These are phyloP conservation scores for Acanthamoeba lenticulata DNA, from an alignment of 208 protist genomes.

Conservation along the genomic window DNA sequence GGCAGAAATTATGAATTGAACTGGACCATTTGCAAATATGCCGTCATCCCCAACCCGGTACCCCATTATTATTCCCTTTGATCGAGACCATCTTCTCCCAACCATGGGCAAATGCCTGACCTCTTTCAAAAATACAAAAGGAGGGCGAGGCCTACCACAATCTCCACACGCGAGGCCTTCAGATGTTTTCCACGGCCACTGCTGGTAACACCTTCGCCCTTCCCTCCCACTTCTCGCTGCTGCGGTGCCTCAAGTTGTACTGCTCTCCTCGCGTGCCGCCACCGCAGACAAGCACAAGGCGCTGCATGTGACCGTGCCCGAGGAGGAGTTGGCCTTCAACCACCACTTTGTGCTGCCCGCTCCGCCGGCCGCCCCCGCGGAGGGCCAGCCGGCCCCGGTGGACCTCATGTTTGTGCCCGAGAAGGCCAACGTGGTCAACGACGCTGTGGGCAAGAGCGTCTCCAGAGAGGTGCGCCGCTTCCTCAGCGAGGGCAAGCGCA, in stretches of 20 bases:
- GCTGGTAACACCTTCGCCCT: not conserved
- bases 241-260: not conserved
- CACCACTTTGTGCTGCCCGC: slow-evolving; percentile 57
- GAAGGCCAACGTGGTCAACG: slow-evolving; percentile 12
- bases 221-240: not conserved
- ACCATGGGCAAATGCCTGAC: not conserved
- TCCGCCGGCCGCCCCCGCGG: slow-evolving; percentile 17
- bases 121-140: not conserved
- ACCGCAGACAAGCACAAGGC: slow-evolving; percentile 55
- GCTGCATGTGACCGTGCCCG: slow-evolving; percentile 35
- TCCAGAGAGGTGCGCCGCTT: slow-evolving; percentile 58
- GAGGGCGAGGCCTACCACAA: slow-evolving; percentile 59
- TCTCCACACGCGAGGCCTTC: slow-evolving; percentile 51
- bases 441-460: slow-evolving; percentile 25
- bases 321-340: slow-evolving; percentile 30
- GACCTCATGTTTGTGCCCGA: slow-evolving; percentile 41
- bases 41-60: slow-evolving; percentile 58
- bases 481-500: slow-evolving; percentile 40
- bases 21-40: slow-evolving; percentile 65
- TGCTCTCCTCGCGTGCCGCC: not conserved
- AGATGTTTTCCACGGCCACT: slow-evolving; percentile 35
- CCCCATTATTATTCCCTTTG: not conserved
- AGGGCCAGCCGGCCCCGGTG: slow-evolving; percentile 9
- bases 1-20: slow-evolving; percentile 48
- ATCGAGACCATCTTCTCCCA: too few species aligned